These are phyloP conservation scores for Skeletonema potamos DNA, from an alignment of 108 stramenopile species.

Conservation along the genomic window DNA sequence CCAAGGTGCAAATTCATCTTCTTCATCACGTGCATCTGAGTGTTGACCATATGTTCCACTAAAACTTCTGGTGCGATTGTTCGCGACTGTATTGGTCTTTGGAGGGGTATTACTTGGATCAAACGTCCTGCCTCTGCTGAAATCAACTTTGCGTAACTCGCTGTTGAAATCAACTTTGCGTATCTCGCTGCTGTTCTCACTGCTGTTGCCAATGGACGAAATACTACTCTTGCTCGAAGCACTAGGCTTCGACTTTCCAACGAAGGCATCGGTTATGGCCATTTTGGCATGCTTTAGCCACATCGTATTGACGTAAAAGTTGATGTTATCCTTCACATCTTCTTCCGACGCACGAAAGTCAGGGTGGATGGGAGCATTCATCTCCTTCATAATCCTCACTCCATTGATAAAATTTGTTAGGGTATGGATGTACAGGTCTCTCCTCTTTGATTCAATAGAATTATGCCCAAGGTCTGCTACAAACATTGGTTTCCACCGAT, in stretches of 20 bases:
- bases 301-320: constrained; percentile 38
- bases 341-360: constrained; percentile 12
- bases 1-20: constrained; percentile 41
- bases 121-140: neutral
- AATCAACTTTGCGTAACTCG: neutral
- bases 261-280: constrained; percentile 7
- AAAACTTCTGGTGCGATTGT: neutral
- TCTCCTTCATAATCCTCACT: neutral
- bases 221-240: neutral
- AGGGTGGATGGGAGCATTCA: constrained; percentile 6
- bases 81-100: neutral
- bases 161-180: neutral
- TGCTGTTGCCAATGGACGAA: neutral
- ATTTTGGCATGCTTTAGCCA: constrained; percentile 38
- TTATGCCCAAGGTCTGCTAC: constrained; percentile 73
- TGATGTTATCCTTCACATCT: constrained; percentile 15
- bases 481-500: constrained; percentile 67
- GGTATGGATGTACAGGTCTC: constrained; percentile 22
- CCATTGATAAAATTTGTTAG: constrained; percentile 23
- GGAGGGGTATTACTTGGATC: neutral
- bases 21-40: constrained; percentile 35
- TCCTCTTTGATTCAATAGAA: constrained; percentile 55
- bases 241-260: neutral
- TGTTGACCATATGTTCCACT: neutral
- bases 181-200: neutral